Conservation (phyloP, 2,329 filamentous ascomycete species). For the Dichotomopilus funicola region DNA sequence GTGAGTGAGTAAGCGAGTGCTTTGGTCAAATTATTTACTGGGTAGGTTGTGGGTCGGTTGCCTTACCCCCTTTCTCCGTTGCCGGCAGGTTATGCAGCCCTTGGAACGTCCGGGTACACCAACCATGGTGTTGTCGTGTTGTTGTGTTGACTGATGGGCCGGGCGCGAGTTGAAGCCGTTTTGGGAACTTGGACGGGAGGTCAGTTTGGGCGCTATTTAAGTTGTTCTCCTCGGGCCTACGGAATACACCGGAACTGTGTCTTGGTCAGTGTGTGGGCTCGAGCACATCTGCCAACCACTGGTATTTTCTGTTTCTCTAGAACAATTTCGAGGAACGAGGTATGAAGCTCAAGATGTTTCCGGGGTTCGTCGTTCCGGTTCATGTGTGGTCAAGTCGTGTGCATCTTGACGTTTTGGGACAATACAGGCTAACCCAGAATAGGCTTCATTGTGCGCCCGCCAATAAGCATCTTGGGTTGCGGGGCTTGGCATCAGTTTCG, state of each 20-base stretch:
- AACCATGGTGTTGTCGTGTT: slow-evolving; percentile 1
- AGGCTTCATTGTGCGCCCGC: neutral
- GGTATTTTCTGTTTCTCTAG: too few relatives aligned
- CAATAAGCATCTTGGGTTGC: neutral
- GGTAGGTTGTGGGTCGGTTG: neutral
- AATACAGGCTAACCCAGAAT: neutral
- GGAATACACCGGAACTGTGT: too few relatives aligned
- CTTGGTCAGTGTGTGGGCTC: too few relatives aligned
- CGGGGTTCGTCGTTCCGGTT: too few relatives aligned
- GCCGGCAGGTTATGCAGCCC: slow-evolving; percentile 9
- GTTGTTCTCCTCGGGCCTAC: too few relatives aligned
- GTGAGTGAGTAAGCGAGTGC: neutral
- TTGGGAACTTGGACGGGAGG: neutral
- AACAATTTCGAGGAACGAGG: too few relatives aligned
- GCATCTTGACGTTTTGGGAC: neutral
- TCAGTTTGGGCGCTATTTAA: neutral
- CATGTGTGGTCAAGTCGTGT: neutral
- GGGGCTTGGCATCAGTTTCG: too few relatives aligned
- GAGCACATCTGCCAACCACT: too few relatives aligned
- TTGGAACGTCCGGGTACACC: slow-evolving; percentile 15
- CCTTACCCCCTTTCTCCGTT: slow-evolving; percentile 3
- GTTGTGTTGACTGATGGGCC: neutral
- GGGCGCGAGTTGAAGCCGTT: neutral
- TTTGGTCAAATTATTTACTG: too few relatives aligned
- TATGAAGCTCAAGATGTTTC: neutral